phyloP scores from a whole-genome alignment of 225 moss, liverwort and hornwort genomes.

The Thuidium tamariscinum region DNA sequence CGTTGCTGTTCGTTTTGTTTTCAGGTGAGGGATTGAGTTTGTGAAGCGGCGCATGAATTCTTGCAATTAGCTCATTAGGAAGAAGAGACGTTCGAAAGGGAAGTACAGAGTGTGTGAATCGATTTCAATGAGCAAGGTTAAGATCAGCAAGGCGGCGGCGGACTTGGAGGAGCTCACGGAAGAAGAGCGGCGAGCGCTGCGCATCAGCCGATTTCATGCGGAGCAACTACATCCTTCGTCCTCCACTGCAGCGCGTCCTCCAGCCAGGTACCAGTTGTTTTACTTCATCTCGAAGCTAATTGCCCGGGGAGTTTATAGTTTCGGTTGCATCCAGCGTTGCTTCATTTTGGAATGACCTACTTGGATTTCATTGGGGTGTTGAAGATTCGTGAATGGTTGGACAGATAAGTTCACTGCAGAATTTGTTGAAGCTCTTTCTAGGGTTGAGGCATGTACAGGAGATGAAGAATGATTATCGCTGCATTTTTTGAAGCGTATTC shows the following conservation, averaged over 20 bases:
- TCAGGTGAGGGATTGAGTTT: not conserved
- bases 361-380: not conserved
- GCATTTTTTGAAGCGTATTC: not conserved
- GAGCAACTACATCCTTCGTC: conserved; percentile 27
- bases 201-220: conserved; percentile 81
- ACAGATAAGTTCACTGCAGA: not conserved
- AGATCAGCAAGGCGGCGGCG: conserved; percentile 34
- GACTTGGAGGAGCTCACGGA: conserved; percentile 81
- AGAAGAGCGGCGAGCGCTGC: conserved; percentile 86
- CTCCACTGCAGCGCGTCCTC: conserved; percentile 11
- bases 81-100: not conserved
- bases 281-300: not conserved
- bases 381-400: not conserved
- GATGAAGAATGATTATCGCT: not conserved
- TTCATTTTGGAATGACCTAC: not conserved
- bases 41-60: not conserved
- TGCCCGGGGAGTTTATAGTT: not conserved
- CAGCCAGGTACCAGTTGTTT: conserved; percentile 2
- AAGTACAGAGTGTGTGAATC: not conserved
- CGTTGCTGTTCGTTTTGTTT: not conserved
- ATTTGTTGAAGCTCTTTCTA: not conserved
- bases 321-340: not conserved
- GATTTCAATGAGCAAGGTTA: conserved; percentile 34
- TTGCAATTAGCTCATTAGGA: not conserved
- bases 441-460: not conserved